Evolutionary conservation across 2,329 filamentous ascomycete species (phyloP).

Genomic region (Claviceps sp.): DNA sequence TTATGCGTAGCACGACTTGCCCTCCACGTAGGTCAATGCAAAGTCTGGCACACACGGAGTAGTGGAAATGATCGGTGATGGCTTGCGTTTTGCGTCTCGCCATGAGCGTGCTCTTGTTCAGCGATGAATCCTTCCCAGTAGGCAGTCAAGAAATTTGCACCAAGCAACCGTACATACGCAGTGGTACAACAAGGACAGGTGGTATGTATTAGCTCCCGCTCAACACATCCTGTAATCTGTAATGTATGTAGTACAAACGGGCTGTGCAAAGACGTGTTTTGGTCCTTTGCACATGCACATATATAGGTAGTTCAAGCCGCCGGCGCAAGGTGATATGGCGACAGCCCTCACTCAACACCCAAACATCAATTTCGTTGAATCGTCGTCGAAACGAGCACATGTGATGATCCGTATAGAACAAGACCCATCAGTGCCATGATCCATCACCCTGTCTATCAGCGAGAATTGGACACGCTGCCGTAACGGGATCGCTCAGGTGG

Average conservation of each 20-base stretch:
- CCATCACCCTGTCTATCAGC: not conserved
- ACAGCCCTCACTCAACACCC: not conserved
- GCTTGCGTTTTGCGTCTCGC: not conserved
- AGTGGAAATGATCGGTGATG: not conserved
- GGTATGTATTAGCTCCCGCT: not conserved
- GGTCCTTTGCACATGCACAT: not conserved
- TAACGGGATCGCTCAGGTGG: too few relatives aligned
- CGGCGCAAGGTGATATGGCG: not conserved
- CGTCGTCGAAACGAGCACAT: not conserved
- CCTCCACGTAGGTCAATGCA: not conserved
- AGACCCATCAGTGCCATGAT: not conserved
- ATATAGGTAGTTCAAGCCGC: not conserved
- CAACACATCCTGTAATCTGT: not conserved
- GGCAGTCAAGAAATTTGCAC: not conserved
- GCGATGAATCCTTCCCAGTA: not conserved
- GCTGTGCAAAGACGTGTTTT: not conserved
- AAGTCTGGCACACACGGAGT: not conserved
- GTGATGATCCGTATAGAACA: not conserved
- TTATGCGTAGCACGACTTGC: not conserved
- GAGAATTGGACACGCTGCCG: not conserved
- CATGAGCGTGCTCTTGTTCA: not conserved
- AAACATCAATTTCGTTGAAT: not conserved
- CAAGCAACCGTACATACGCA: not conserved
- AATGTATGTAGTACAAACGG: not conserved
- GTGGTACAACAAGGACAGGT: not conserved